Evolutionary conservation across 2,329 filamentous ascomycete genomes (phyloP).

Genomic region (Fusarium anguioides): DNA sequence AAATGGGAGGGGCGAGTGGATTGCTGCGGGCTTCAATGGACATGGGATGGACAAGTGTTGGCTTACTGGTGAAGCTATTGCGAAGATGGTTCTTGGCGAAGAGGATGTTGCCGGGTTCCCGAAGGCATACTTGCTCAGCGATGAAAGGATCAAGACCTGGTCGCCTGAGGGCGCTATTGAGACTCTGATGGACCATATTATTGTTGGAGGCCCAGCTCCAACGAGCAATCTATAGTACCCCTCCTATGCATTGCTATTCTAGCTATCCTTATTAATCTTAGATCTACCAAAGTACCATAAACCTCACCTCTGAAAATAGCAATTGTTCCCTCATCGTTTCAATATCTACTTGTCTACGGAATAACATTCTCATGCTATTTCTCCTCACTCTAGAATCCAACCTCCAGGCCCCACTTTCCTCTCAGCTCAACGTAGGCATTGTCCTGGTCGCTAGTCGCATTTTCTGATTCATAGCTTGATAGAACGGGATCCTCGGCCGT

Average conservation of each 20-base stretch:
- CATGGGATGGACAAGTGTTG: conserved; percentile 64
- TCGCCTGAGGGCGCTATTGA: conserved; percentile 22
- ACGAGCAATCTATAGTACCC: conserved; percentile 12
- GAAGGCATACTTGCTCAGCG: conserved; percentile 20
- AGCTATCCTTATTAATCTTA: too few species aligned
- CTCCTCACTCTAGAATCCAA: too few species aligned
- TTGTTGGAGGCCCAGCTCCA: conserved; percentile 8
- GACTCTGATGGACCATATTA: conserved; percentile 32
- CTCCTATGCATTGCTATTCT: too few species aligned
- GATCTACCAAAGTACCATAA: too few species aligned
- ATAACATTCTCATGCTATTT: too few species aligned
- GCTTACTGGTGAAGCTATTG: conserved; percentile 58
- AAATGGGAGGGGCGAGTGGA: conserved; percentile 54
- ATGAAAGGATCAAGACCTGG: conserved; percentile 7
- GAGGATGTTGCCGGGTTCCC: conserved; percentile 34
- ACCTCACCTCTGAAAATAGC: too few species aligned
- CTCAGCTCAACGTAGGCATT: too few species aligned
- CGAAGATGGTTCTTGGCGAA: conserved; percentile 43
- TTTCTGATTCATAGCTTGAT: not conserved
- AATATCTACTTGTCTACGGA: too few species aligned
- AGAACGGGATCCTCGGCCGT: not conserved
- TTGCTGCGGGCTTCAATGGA: conserved; percentile 60
- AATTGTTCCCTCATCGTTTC: too few species aligned
- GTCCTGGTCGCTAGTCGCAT: too few species aligned
- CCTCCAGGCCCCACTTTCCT: too few species aligned